Evolutionary conservation across 257 asterid species (phyloP), one percentile per base, ranked within the genome.

Genomic region (Solanum acaule): DNA sequence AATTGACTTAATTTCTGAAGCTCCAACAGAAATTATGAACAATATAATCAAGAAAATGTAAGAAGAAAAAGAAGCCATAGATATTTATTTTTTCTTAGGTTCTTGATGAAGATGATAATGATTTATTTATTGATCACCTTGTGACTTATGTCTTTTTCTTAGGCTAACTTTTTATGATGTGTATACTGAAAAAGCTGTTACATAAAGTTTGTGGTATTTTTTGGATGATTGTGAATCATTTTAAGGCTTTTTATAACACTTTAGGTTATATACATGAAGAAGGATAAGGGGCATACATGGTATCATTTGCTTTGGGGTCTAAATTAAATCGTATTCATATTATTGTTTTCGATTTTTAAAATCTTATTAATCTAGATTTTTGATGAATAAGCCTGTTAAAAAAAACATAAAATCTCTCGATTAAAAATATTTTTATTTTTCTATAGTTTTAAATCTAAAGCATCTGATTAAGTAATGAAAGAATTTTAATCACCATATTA

Each of bases 51-150:
- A 78, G 87, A 89, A 91, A 65, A 93, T 84, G 85, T 86, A 83
- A 49, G 89, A 78, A 89, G 91, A 78, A 61, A 89, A 85, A 67
- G 76, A 87, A 82, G 85, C 90, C 93, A 90, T 91, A 38, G 44
- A 29, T 82, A 81, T 81, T 7, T 3, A 0, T 31, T 31, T 8
- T 31, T 31, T 16, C 85, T 78, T 44, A 84, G 89, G 89, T 70
- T 82, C n/a, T 49, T 82, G 70, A 49, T 82, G 42, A 81, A 15
- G 70, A 46, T 81, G 35, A 20, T 49, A 14, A 13, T 38, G 23
- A n/a, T 77, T 72, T 49, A 13, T 23, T 23, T 70, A 16, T 82
- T 65, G 12, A 29, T 81, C 67, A 49, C 5, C 67, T 56, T 56
- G 67, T 56, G 67, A 56, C 20, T 82, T 5, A 6, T 56, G 86